These are phyloP conservation scores for Oryza coarctata DNA, from an alignment of 176 grass and related monocot genomes.

Conservation along the genomic window DNA sequence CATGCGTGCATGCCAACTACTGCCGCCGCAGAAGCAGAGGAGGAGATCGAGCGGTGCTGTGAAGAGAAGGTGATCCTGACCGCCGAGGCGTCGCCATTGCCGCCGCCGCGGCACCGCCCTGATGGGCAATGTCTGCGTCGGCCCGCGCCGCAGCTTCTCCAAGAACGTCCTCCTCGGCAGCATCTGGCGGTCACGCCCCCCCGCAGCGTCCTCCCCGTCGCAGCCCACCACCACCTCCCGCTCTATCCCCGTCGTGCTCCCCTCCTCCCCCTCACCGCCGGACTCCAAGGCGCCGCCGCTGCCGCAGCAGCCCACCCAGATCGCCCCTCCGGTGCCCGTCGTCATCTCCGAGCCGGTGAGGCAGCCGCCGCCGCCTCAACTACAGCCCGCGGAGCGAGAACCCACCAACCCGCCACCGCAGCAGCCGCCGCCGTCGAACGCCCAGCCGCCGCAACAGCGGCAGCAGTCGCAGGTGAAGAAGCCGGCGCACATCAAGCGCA, in stretches of 20 bases:
- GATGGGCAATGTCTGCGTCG: slow-evolving; percentile 59
- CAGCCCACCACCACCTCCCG: slow-evolving; percentile 38
- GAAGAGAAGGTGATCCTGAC: not conserved
- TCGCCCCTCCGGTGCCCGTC: slow-evolving; percentile 22
- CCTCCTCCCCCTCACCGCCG: not conserved
- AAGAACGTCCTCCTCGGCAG: slow-evolving; percentile 45
- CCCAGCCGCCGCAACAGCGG: not conserved
- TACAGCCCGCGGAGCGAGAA: not conserved
- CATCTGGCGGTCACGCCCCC: slow-evolving; percentile 27
- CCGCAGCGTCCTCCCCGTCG: not conserved
- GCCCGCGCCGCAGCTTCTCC: slow-evolving; percentile 32
- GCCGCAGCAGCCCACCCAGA: not conserved
- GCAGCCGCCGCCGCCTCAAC: not conserved
- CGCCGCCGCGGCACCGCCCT: slow-evolving; percentile 27
- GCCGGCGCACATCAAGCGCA: slow-evolving; percentile 49
- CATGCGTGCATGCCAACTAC: slow-evolving; percentile 41
- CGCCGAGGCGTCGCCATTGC: not conserved
- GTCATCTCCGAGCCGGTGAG: slow-evolving; percentile 43
- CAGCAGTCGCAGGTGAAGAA: slow-evolving; percentile 36
- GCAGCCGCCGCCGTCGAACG: not conserved
- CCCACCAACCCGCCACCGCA: not conserved
- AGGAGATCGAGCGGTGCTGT: not conserved
- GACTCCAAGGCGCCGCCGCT: not conserved
- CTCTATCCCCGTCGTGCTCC: slow-evolving; percentile 42
- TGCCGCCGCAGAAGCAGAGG: not conserved